Evolutionary conservation across 2,329 filamentous ascomycete genomes (phyloP).

Genomic region (Verticillium nubilum): DNA sequence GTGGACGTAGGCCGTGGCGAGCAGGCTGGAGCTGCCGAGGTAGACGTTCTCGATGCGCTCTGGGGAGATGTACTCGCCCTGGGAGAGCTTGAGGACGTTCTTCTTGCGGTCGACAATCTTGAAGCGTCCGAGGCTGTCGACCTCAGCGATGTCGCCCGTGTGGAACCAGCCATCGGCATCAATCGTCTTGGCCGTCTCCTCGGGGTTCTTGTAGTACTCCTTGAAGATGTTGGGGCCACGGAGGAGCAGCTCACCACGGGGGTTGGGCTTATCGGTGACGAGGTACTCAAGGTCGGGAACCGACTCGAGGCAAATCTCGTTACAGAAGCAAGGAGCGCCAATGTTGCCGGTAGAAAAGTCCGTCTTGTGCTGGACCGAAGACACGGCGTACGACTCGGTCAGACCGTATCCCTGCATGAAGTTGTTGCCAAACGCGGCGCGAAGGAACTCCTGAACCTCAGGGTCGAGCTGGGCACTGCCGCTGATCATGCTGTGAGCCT

Average conservation of each 20-base stretch:
- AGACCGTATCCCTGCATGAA: slow-evolving; percentile 88
- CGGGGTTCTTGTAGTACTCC: slow-evolving; percentile 86
- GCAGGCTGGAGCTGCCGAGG: slow-evolving; percentile 70
- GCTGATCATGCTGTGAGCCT: slow-evolving; percentile 68
- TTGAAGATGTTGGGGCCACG: slow-evolving; percentile 75
- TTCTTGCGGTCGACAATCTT: slow-evolving; percentile 95
- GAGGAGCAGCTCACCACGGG: slow-evolving; percentile 83
- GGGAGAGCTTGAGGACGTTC: slow-evolving; percentile 97
- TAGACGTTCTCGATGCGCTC: slow-evolving; percentile 97
- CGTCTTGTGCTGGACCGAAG: slow-evolving; percentile 59
- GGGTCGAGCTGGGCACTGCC: slow-evolving; percentile 91
- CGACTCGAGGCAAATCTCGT: slow-evolving; percentile 77
- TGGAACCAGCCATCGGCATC: slow-evolving; percentile 94
- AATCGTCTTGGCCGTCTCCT: slow-evolving; percentile 77
- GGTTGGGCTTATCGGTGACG: slow-evolving; percentile 79
- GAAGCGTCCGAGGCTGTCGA: slow-evolving; percentile 82
- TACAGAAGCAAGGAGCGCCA: slow-evolving; percentile 61
- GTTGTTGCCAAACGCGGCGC: slow-evolving; percentile 71
- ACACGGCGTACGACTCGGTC: slow-evolving; percentile 85
- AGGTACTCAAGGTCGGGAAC: slow-evolving; percentile 94
- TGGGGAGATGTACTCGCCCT: slow-evolving; percentile 96
- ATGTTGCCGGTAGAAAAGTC: slow-evolving; percentile 80
- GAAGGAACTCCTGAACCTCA: slow-evolving; percentile 80
- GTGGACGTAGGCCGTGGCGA: slow-evolving; percentile 83
- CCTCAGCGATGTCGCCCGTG: slow-evolving; percentile 83